These are phyloP conservation scores for Fusarium sp. DNA, from an alignment of 2,329 filamentous ascomycete genomes.

Conservation along the genomic window DNA sequence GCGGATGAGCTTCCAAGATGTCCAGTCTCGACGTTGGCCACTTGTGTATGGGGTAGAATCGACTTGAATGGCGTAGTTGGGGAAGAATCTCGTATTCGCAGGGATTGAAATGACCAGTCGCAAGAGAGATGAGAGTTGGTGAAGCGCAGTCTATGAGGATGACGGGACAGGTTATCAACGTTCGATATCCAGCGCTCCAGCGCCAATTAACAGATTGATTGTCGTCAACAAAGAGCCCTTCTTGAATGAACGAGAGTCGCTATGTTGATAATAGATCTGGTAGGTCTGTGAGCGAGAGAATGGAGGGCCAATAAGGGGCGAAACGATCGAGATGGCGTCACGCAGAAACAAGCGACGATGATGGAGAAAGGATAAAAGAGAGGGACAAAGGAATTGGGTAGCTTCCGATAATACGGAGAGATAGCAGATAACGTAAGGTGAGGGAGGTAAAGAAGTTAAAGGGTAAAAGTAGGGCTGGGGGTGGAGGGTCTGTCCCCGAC, in stretches of 20 bases:
- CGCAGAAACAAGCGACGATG: conserved; percentile 36
- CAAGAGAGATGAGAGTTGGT: conserved; percentile 20
- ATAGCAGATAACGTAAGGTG: conserved; percentile 1
- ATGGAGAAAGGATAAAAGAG: conserved; percentile 27
- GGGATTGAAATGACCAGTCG: conserved; percentile 14
- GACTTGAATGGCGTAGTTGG: conserved; percentile 9
- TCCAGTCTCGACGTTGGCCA: neutral
- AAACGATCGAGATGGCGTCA: conserved; percentile 39
- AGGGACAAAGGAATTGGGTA: conserved; percentile 38
- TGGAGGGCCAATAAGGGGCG: conserved; percentile 38
- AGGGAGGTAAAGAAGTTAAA: conserved; percentile 3
- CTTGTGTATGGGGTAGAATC: conserved; percentile 9
- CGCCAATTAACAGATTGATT: conserved; percentile 21
- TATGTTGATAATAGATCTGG: conserved; percentile 19
- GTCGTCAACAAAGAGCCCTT: conserved; percentile 27
- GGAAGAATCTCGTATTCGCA: conserved; percentile 38
- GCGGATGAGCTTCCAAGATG: neutral
- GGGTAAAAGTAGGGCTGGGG: conserved; percentile 42
- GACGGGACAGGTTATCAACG: neutral
- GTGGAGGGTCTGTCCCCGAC: conserved; percentile 32
- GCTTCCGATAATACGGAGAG: conserved; percentile 32
- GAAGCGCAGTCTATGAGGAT: conserved; percentile 13
- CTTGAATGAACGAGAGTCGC: conserved; percentile 37
- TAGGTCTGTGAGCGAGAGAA: conserved; percentile 34
- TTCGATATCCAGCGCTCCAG: conserved; percentile 18